These are phyloP conservation scores for Kalmanozyma brasiliensis DNA, from an alignment of 1,284 basidiomycete species.

Conservation along the genomic window DNA sequence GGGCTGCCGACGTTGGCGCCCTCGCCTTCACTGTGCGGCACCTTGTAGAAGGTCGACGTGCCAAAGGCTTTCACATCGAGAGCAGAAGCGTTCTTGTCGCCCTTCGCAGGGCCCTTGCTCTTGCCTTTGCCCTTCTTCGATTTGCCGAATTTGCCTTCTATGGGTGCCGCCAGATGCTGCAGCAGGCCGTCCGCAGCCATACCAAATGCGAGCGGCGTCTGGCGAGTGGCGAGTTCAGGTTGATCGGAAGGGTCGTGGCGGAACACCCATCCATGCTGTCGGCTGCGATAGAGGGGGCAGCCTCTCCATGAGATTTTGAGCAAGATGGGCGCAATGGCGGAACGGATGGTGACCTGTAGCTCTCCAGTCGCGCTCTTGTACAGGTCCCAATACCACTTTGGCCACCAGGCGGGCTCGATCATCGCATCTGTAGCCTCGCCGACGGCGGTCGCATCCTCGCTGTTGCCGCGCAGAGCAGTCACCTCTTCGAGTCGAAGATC, in stretches of 20 bases:
- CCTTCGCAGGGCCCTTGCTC: constrained; percentile 15
- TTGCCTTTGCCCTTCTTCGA: constrained; percentile 27
- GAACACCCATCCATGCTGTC: constrained; percentile 91
- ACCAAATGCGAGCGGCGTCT: constrained; percentile 48
- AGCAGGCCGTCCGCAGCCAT: constrained; percentile 49
- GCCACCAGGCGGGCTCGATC: constrained; percentile 71
- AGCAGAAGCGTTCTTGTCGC: constrained; percentile 11
- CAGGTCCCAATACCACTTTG: constrained; percentile 97
- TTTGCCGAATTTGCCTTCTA: constrained; percentile 20
- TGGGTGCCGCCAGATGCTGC: constrained; percentile 37
- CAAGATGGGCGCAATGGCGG: constrained; percentile 83
- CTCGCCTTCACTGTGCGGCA: constrained; percentile 96
- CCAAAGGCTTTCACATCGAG: constrained; percentile 37
- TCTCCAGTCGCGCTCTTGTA: constrained; percentile 67
- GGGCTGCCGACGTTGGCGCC: constrained; percentile 92
- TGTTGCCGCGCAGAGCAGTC: constrained; percentile 17
- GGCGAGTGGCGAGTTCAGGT: constrained; percentile 37
- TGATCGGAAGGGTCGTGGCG: constrained; percentile 26
- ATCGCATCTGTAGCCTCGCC: constrained; percentile 9
- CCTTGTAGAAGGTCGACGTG: constrained; percentile 78
- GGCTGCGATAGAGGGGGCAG: constrained; percentile 85
- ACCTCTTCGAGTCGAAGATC: constrained; percentile 38
- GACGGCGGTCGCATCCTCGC: background rate
- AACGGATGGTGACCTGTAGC: constrained; percentile 87
- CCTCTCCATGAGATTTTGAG: constrained; percentile 88